These are phyloP conservation scores for Syncephalastrum monosporum DNA, from an alignment of 371 early-diverging fungal genomes.

Conservation along the genomic window DNA sequence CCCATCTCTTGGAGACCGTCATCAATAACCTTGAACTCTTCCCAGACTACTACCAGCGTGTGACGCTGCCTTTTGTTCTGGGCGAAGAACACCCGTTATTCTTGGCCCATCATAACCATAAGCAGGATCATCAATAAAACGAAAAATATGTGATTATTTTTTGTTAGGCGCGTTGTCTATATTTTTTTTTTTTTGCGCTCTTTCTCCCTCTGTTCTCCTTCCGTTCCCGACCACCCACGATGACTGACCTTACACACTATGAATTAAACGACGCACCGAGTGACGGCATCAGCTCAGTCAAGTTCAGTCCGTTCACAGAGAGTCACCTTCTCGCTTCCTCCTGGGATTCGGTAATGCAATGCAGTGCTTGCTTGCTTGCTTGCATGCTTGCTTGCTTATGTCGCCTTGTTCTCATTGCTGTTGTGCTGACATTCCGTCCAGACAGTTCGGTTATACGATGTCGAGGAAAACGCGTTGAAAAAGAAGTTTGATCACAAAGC, in stretches of 20 bases:
- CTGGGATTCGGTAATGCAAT: conserved; percentile 81
- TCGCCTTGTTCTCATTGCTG: no score
- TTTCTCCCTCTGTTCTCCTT: not conserved
- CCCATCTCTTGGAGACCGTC: conserved; percentile 73
- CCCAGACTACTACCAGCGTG: conserved; percentile 36
- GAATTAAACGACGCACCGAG: conserved; percentile 81
- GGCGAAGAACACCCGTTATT: conserved; percentile 28
- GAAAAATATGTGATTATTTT: no score
- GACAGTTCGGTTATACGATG: conserved; percentile 83
- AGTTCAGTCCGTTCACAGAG: conserved; percentile 67
- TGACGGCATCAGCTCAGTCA: conserved; percentile 82
- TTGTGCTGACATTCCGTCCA: conserved; percentile 19
- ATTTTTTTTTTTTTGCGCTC: not conserved
- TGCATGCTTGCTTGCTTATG: no score
- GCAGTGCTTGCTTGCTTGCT: no score
- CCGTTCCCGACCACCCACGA: no score
- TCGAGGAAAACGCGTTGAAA: conserved; percentile 52
- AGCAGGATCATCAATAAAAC: not conserved
- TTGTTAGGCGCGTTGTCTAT: not conserved
- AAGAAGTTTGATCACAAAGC: conserved; percentile 59
- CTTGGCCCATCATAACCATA: conserved; percentile 1
- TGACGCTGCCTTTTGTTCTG: conserved; percentile 35
- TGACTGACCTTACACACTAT: conserved; percentile 34
- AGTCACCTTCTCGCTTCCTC: conserved; percentile 73
- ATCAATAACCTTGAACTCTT: conserved; percentile 55